Conservation (phyloP, 306 rosid genomes). For the Oemleria cerasiformis region DNA sequence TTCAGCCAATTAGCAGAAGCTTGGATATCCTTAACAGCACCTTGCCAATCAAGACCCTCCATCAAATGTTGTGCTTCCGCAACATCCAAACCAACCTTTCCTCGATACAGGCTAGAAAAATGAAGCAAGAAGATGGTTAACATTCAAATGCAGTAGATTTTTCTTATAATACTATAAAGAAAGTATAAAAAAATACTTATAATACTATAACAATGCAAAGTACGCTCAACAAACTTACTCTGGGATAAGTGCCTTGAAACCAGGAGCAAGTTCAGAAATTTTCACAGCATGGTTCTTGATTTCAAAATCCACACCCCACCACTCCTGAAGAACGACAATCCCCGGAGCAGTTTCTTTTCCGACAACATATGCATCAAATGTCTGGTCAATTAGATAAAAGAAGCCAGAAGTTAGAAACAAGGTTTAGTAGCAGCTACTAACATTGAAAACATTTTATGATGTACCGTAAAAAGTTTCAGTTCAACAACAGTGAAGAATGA, state of each 20-base stretch:
- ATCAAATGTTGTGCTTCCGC: constrained; percentile 94
- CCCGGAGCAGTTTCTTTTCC: constrained; percentile 91
- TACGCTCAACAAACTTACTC: constrained; percentile 45
- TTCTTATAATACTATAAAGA: background rate
- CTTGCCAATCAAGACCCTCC: constrained; percentile 95
- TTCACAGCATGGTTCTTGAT: constrained; percentile 74
- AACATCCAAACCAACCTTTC: constrained; percentile 85
- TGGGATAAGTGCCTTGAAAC: constrained; percentile 92
- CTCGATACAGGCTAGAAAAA: constrained; percentile 54
- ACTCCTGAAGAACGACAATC: constrained; percentile 81
- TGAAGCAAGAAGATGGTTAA: background rate
- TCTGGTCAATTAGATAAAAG: constrained; percentile 38
- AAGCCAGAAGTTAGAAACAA: constrained; percentile 1
- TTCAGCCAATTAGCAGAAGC: constrained; percentile 95
- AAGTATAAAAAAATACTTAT: background rate
- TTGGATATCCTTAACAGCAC: constrained; percentile 77
- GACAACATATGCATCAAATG: constrained; percentile 75
- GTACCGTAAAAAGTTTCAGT: background rate
- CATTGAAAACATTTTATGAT: background rate
- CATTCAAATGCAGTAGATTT: constrained; percentile 10
- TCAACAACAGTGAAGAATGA: too few relatives aligned
- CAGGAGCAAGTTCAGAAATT: constrained; percentile 68
- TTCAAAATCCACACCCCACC: constrained; percentile 95
- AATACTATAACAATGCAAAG: background rate
- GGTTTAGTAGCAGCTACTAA: constrained; percentile 12